phyloP scores from a whole-genome alignment of 306 rosid species.

The Lotus japonicus region DNA sequence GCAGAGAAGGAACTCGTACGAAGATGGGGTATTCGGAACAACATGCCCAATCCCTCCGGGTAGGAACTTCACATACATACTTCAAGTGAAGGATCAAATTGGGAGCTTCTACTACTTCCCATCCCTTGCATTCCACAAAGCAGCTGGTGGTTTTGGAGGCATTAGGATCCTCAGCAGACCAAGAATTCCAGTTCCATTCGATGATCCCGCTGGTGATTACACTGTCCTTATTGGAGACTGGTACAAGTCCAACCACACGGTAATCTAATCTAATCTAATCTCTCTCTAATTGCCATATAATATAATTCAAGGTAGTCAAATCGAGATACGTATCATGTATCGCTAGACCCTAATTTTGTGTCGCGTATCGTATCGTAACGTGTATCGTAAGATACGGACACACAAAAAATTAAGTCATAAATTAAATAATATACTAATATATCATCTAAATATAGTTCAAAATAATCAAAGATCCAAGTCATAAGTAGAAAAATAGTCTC shows the following conservation, averaged over 20 bases:
- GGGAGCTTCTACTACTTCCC: constrained; percentile 97
- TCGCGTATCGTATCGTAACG: no score
- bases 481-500: no score
- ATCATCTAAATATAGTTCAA: no score
- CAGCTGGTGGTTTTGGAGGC: constrained; percentile 97
- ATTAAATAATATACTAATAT: no score
- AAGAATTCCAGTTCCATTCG: constrained; percentile 84
- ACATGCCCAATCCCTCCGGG: constrained; percentile 97
- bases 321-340: no score
- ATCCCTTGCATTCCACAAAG: constrained; percentile 90
- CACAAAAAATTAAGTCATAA: no score
- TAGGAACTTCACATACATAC: constrained; percentile 82
- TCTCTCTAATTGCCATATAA: no score
- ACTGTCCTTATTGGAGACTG: constrained; percentile 92
- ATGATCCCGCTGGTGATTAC: constrained; percentile 83
- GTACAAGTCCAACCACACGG: constrained; percentile 89
- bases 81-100: constrained; percentile 96
- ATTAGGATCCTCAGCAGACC: constrained; percentile 93
- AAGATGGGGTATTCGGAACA: constrained; percentile 85
- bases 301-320: no score
- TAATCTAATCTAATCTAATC: constrained; percentile 3
- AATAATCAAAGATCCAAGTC: no score
- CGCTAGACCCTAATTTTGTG: no score
- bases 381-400: no score
- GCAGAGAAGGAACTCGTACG: constrained; percentile 82